Evolutionary conservation across 305 asterid genomes (phyloP).

Genomic region (Fraxinus velutina): DNA sequence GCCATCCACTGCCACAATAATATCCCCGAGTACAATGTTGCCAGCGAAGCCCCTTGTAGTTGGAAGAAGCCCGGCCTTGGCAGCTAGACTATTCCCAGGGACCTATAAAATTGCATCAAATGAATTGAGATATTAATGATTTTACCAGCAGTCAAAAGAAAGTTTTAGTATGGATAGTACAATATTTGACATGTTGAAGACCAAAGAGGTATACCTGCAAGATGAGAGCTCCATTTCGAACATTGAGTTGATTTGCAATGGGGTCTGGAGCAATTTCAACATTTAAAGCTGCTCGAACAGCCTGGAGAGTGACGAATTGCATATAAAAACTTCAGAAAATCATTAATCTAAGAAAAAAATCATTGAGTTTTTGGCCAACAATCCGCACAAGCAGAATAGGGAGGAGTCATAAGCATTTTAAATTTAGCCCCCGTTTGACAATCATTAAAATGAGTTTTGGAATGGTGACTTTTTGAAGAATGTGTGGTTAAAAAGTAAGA

Average conservation of each 20-base stretch:
- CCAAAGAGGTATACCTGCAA: conserved; percentile 47
- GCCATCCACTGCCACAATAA: conserved; percentile 70
- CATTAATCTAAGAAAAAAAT: background rate
- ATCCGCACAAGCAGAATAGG: background rate
- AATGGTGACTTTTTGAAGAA: background rate
- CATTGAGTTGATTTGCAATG: conserved; percentile 85
- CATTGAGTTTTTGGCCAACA: background rate
- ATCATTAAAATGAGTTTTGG: background rate
- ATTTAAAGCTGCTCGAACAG: conserved; percentile 75
- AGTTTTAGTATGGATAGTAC: background rate
- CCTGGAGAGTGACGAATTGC: conserved; percentile 35
- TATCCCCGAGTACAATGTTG: conserved; percentile 81
- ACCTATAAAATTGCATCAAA: conserved; percentile 43
- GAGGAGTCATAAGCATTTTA: background rate
- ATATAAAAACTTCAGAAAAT: background rate
- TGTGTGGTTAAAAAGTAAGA: background rate
- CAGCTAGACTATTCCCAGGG: conserved; percentile 69
- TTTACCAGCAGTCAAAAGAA: conserved; percentile 4
- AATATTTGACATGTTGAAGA: background rate
- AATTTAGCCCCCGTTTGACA: background rate
- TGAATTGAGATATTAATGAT: background rate
- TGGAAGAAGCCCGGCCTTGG: conserved; percentile 74
- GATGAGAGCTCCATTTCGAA: conserved; percentile 82
- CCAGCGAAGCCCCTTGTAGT: conserved; percentile 96
- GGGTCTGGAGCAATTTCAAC: conserved; percentile 76